Evolutionary conservation across 371 early-diverging fungal species (phyloP), one percentile per base, ranked within the genome.

Genomic region (Syncephalastrum racemosum): DNA sequence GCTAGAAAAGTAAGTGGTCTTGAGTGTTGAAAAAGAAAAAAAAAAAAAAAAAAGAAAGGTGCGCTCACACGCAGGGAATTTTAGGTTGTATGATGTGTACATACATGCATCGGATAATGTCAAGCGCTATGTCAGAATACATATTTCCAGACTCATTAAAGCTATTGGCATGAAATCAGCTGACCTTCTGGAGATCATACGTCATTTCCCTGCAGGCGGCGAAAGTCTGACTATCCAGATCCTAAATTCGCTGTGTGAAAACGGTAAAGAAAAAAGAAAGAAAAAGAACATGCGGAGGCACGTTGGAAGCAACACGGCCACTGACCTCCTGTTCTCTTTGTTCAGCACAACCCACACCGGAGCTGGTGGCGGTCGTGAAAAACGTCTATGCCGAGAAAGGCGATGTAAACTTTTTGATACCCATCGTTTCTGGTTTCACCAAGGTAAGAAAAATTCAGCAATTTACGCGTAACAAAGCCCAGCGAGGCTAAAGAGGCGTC

Each of bases 101-200:
- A 65, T 67, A 19, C 43, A 67, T 6, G 64, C 79, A 22, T 42
- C 76, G 7, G 65, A 73, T 44, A 63, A 68, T 25, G 86, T 90
- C 2, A 88, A 89, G 55, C 70, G 75, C 2, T 70, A 74, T 8
- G 77, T 93, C 50, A 81, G 85, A 27, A 77, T 73, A 36, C 79
- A 84, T 58, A 89, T 93, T 48, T 70, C 75, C 27, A 86, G 89
- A 14, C 74, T 95, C 60, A 83, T 95, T 47, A 87, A 84, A 62
- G 84, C 87, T 5, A 79, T 92, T 60, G 83, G 84, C 22, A 75
- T 81, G 58, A 70, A 83, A 27, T 85, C 90, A 6, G 63, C 75
- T 25, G 86, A 84, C 59, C 70, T 91, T 18, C 58, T 87, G 15
- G 69, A 79, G 6, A 68, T 84, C 25, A 73, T 95, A 55, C 68